Conservation (phyloP, 1,139 yeast genomes). For the Candida neerlandica region DNA sequence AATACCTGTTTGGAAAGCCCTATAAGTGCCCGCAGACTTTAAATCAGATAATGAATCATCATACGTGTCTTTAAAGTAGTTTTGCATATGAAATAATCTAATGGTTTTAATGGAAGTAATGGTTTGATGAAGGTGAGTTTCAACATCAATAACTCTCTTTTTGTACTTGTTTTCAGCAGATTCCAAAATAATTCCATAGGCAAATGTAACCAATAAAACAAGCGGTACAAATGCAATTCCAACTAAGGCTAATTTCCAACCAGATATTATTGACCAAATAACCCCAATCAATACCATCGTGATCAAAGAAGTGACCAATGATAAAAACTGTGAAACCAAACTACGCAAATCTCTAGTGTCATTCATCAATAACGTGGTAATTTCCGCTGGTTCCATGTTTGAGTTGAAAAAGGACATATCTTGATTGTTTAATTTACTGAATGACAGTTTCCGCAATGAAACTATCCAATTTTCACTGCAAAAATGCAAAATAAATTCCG, state of each 20-base stretch:
- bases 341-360: conserved; percentile 78
- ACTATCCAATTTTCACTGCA: conserved; percentile 73
- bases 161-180: conserved; percentile 63
- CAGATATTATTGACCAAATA: conserved; percentile 75
- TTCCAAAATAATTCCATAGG: conserved; percentile 56
- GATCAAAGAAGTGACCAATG: conserved; percentile 53
- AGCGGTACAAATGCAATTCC: conserved; percentile 75
- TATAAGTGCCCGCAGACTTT: conserved; percentile 35
- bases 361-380: conserved; percentile 71
- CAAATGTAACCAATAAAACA: conserved; percentile 50
- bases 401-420: conserved; percentile 57
- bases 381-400: conserved; percentile 49
- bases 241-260: conserved; percentile 86
- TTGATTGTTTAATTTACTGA: conserved; percentile 53
- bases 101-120: conserved; percentile 66
- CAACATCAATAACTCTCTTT: conserved; percentile 53
- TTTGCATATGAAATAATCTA: conserved; percentile 53
- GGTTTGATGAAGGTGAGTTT: conserved; percentile 58
- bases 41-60: conserved; percentile 27
- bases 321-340: conserved; percentile 61
- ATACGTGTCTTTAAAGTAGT: conserved; percentile 47
- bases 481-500: conserved; percentile 52
- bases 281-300: conserved; percentile 61
- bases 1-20: conserved; percentile 61
- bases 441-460: conserved; percentile 51